phyloP scores from a whole-genome alignment of 148 eudicot genomes.

The Vaccinium vitisidaea region DNA sequence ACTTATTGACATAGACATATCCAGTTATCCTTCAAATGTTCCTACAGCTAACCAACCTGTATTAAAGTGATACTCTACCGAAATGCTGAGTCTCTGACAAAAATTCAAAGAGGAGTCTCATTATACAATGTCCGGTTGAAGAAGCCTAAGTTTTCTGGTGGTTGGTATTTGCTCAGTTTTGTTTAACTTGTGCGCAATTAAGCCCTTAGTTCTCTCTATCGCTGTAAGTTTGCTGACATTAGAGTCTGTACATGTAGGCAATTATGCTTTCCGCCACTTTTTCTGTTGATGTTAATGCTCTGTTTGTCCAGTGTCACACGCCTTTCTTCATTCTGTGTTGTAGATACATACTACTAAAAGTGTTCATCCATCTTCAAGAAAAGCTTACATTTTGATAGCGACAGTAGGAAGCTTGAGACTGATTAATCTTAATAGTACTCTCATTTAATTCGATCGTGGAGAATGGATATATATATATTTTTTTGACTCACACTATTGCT shows the following conservation, averaged over 20 bases:
- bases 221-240: constrained; percentile 5
- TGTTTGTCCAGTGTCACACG: neutral
- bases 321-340: neutral
- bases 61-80: constrained; percentile 36
- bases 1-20: constrained; percentile 70
- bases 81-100: neutral
- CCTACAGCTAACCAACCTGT: constrained; percentile 50
- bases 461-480: neutral
- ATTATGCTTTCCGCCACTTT: neutral
- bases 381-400: neutral
- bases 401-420: neutral
- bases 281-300: neutral
- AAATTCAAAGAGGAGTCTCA: neutral
- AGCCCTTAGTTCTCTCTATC: neutral
- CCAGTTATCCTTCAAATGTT: constrained; percentile 50
- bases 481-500: neutral
- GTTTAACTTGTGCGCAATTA: neutral
- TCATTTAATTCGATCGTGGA: neutral
- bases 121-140: neutral
- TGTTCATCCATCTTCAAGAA: neutral
- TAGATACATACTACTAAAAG: neutral
- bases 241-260: constrained; percentile 28
- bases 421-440: neutral
- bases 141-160: constrained; percentile 4
- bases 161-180: neutral